A percentile compares a stretch with the other conserved stretches of the same genome.
Conservation (phyloP, 2,329 filamentous ascomycete genomes). For the Lecanicillium sp. region DNA sequence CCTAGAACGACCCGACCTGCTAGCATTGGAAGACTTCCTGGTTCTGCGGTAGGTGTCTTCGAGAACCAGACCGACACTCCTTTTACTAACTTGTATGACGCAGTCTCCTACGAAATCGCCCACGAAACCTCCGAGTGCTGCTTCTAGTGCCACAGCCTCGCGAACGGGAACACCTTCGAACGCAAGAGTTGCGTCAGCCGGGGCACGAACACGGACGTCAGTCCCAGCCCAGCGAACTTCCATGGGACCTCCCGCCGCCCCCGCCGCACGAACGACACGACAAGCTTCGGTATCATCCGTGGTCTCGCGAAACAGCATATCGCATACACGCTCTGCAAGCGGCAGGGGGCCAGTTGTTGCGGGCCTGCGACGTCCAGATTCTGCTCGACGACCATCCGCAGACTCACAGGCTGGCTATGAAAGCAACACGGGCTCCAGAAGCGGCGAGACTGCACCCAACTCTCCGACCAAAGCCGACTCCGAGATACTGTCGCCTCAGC, state of each 20-base stretch:
- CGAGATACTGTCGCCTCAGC: slow-evolving; percentile 43
- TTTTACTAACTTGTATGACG: slow-evolving; percentile 8
- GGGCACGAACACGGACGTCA: slow-evolving; percentile 49
- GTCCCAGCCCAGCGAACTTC: slow-evolving; percentile 52
- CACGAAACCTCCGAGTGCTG: slow-evolving; percentile 60
- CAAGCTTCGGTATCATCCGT: slow-evolving; percentile 40
- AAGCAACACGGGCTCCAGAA: slow-evolving; percentile 27
- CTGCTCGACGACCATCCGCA: slow-evolving; percentile 39
- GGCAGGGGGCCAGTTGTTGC: slow-evolving; percentile 33
- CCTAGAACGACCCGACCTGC: slow-evolving; percentile 49
- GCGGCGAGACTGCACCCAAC: slow-evolving; percentile 16
- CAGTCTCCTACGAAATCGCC: slow-evolving; percentile 76
- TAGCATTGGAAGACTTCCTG: slow-evolving; percentile 48
- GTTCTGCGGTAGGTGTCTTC: background rate
- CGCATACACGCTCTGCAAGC: slow-evolving; percentile 32
- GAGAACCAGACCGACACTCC: background rate
- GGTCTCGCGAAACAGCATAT: slow-evolving; percentile 26
- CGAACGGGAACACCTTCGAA: slow-evolving; percentile 61
- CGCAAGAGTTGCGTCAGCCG: slow-evolving; percentile 37
- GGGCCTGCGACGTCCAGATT: slow-evolving; percentile 35
- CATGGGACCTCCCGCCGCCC: slow-evolving; percentile 60
- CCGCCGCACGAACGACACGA: slow-evolving; percentile 37
- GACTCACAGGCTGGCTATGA: slow-evolving; percentile 41
- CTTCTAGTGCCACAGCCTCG: slow-evolving; percentile 54
- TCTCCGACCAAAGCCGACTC: slow-evolving; percentile 48